Evolutionary conservation across 1,284 basidiomycete genomes (phyloP), one percentile per base, ranked within the genome.

Genomic region (Dichomitus squalens): DNA sequence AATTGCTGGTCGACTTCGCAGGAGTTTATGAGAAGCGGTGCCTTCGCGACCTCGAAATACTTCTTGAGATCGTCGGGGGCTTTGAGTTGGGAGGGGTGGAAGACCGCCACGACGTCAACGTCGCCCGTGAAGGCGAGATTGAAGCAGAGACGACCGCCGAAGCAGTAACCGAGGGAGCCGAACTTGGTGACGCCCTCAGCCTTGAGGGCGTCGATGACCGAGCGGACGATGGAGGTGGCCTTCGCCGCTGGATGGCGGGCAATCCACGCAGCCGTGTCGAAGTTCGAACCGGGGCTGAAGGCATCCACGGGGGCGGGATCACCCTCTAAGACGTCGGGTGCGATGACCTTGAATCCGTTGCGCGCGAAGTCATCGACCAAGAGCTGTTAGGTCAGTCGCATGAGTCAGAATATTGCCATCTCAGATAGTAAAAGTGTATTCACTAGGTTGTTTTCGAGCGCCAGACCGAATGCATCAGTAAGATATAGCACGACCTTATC

Each of bases 281-380:
- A 82, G 21, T 51, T 55, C 21, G 47, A 18, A 35, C 58, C 44
- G 4, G 70, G 75, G 47, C 78, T 73, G 3, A n/a, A n/a, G n/a
- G n/a, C n/a, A n/a, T n/a, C n/a, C n/a, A 72, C 54, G 8, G 78
- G 72, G 43, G 84, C 66, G 14, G 83, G 71, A 65, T 90, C 88
- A 38, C 81, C 86, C 66, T 81, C 76, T 46, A 90, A 73, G 63
- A 84, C 79, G 71, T 89, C 86, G 0, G 82, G 80, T 12, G 79
- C 63, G 57, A 87, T 74, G 7, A 78, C 79, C 77, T 84, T 84
- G 77, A 82, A 88, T 12, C 90, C 90, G 63, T 89, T 87, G 21
- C 75, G 76, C 14, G 90, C 89, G 72, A 87, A 92, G 67, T 84
- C 85, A 66, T 93, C 91, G 11, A 79, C 83, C 29, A 89, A 73